Evolutionary conservation across 768 basidiomycete species (phyloP), one percentile per base, ranked within the genome.

Genomic region (Collybia nuda): DNA sequence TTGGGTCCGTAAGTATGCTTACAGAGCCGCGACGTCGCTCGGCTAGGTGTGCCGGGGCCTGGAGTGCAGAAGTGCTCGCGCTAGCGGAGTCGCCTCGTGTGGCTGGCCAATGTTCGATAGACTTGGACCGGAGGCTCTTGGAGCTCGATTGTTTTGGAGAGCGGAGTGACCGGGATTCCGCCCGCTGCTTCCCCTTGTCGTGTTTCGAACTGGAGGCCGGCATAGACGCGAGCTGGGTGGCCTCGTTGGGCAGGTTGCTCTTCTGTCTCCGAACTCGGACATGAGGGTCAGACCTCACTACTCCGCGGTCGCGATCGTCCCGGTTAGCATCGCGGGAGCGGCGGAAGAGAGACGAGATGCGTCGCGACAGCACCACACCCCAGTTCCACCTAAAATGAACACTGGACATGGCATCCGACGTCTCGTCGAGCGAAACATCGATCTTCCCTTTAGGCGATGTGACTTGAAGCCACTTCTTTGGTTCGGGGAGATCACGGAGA

Each of bases 371-470:
- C 14, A 22, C 58, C 56, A 71, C 73, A 39, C 78, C 74, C 77
- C 79, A 77, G 19, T 77, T 72, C 81, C 81, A 86, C 45, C 76
- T 76, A 62, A 87, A 89, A 52, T 72, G 80, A 4, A 86, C 78
- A 0, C 70, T 62, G 7, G 84, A 82, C 77, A 90, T 82, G 18
- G 88, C 94, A 24, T 81, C 82, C 15, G 79, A 77, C 2, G 90
- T 83, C 55, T 97, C 95, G 40, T 80, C 80, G n/a, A 81, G 78
- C 0, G 90, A 85, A 19, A 96, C 84, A 39, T 67, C 55, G 50
- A 79, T 76, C 50, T 65, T 67, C 23, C 64, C 60, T 17, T 57
- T 60, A 2, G 73, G 71, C 11, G 68, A 68, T 1, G 74, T 76
- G 38, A 69, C 63, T 6, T 62, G 48, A 5, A 94, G 77, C 95